Conservation (phyloP, 805 yeast genomes). For the Saturnispora gosingensis region DNA sequence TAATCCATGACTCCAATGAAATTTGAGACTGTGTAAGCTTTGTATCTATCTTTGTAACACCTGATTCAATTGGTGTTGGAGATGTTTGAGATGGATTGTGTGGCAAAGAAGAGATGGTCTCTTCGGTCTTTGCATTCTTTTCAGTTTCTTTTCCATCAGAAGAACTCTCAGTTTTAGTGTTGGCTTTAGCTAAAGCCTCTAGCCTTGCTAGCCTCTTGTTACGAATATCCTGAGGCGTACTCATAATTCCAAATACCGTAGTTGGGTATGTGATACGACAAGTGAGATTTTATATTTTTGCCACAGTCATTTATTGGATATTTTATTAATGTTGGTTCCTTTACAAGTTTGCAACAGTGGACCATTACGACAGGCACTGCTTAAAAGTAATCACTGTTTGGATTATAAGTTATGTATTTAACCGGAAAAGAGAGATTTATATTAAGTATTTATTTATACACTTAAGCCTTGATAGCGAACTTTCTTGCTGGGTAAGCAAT, state of each 20-base stretch:
- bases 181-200: constrained; percentile 12
- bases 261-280: neutral
- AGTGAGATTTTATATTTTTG: neutral
- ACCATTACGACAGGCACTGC: too few species aligned
- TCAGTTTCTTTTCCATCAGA: neutral
- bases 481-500: constrained; percentile 97
- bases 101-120: neutral
- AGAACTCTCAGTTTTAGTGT: neutral
- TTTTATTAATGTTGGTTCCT: neutral
- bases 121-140: neutral
- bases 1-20: constrained; percentile 34
- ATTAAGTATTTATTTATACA: constrained; percentile 7
- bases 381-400: neutral
- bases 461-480: constrained; percentile 96
- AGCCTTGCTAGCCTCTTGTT: constrained; percentile 44
- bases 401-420: constrained; percentile 6
- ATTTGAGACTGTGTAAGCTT: neutral
- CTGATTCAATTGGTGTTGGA: neutral
- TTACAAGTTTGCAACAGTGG: too few species aligned
- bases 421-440: constrained; percentile 10
- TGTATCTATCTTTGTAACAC: neutral
- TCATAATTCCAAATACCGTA: constrained; percentile 5
- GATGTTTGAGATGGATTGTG: neutral
- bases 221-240: constrained; percentile 25
- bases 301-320: neutral